Conservation (phyloP, 257 asterid species). For the Solanum arcanum region DNA sequence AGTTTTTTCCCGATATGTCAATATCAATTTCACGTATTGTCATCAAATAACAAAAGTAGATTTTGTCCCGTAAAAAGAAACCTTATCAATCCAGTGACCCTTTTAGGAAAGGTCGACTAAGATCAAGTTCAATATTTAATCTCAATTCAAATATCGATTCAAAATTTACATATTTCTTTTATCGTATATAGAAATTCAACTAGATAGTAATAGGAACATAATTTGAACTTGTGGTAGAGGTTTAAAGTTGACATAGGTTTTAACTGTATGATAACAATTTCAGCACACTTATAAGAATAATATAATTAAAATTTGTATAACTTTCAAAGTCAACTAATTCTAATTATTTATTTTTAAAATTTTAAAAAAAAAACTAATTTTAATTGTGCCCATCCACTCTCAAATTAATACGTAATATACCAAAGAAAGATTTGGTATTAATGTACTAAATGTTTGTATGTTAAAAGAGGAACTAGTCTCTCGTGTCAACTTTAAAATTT, state of each 20-base stretch:
- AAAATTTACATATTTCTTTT: neutral
- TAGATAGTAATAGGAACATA: neutral
- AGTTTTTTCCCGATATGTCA: neutral
- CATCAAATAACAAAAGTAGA: neutral
- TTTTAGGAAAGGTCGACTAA: neutral
- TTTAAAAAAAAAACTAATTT: neutral
- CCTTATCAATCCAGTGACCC: accelerated
- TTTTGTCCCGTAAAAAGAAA: neutral
- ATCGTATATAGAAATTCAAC: neutral
- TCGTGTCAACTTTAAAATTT: neutral
- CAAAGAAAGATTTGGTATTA: neutral
- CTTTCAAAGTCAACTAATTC: neutral
- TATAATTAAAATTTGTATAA: neutral
- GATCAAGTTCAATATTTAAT: neutral
- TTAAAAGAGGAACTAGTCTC: neutral
- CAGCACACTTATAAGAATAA: neutral
- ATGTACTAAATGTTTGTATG: neutral
- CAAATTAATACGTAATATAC: neutral
- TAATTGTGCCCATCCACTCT: neutral
- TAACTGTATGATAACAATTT: neutral
- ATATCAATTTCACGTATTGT: neutral
- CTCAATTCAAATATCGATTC: neutral
- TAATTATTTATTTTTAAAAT: neutral
- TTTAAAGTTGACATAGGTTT: neutral
- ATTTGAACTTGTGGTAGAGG: neutral